A percentile compares a stretch with the other conserved stretches of the same genome.
Conservation (phyloP, 2,329 filamentous ascomycete genomes). For the Emmonsia crescens region DNA sequence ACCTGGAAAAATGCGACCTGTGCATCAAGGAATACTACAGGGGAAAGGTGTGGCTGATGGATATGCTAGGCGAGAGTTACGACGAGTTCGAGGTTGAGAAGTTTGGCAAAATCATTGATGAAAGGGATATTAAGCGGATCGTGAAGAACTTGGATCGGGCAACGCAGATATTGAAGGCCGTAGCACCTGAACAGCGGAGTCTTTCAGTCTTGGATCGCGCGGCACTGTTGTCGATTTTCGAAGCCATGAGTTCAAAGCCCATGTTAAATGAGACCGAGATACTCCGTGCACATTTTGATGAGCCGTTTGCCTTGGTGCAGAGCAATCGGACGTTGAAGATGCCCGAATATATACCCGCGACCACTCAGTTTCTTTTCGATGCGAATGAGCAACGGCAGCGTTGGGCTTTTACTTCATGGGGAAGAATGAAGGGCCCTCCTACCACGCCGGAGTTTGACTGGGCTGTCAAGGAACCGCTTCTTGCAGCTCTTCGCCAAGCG, state of each 20-base stretch:
- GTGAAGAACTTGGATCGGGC: constrained; percentile 49
- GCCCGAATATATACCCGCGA: constrained; percentile 64
- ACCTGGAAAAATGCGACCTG: constrained; percentile 54
- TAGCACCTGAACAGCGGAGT: constrained; percentile 41
- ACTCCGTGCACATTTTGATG: constrained; percentile 57
- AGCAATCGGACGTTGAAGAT: constrained; percentile 69
- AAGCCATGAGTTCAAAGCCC: constrained; percentile 72
- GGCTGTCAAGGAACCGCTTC: constrained; percentile 66
- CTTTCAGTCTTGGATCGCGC: constrained; percentile 43
- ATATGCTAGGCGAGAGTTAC: constrained; percentile 48
- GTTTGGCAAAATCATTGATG: constrained; percentile 48
- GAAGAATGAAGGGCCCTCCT: constrained; percentile 52
- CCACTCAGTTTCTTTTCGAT: constrained; percentile 76
- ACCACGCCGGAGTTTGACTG: constrained; percentile 72
- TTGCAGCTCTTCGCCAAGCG: constrained; percentile 54
- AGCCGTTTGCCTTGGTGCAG: constrained; percentile 71
- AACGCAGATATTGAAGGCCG: constrained; percentile 41
- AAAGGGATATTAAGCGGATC: constrained; percentile 52
- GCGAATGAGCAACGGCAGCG: constrained; percentile 50
- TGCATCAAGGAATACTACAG: constrained; percentile 68
- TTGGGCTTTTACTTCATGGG: constrained; percentile 62
- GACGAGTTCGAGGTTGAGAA: constrained; percentile 37
- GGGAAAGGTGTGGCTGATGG: constrained; percentile 52
- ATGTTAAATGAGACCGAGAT: constrained; percentile 53
- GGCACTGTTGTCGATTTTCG: constrained; percentile 72